Conservation (phyloP, 108 stramenopile genomes). For the Stephanodiscus triporus region DNA sequence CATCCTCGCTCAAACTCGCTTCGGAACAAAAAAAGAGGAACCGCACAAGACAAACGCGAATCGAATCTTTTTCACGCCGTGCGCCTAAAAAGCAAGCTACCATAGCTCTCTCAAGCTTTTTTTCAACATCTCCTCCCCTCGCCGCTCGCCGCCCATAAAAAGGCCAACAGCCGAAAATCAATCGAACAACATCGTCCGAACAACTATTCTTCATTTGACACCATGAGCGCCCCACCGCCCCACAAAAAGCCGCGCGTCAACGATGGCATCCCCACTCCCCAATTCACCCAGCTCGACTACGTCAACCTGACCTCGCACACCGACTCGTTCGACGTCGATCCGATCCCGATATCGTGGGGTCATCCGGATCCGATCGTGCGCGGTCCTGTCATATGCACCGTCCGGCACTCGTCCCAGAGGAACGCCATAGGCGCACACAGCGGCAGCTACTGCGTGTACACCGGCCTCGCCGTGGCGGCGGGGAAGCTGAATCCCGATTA, state of each 20-base stretch:
- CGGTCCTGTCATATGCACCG: conserved; percentile 96
- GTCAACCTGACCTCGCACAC: conserved; percentile 90
- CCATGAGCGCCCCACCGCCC: conserved; percentile 24
- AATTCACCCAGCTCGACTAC: conserved; percentile 71
- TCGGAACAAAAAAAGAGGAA: no score
- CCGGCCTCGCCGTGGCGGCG: conserved; percentile 95
- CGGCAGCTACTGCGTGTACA: conserved; percentile 97
- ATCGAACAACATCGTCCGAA: no score
- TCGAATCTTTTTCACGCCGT: no score
- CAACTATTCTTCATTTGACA: no score
- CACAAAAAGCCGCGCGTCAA: conserved; percentile 29
- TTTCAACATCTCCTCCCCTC: no score
- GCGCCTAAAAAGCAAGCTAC: no score
- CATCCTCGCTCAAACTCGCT: no score
- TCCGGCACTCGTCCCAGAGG: conserved; percentile 87
- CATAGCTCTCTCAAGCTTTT: no score
- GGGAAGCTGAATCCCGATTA: conserved; percentile 94
- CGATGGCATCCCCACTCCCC: conserved; percentile 58
- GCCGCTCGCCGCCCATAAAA: no score
- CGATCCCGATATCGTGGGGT: conserved; percentile 92
- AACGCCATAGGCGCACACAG: conserved; percentile 99
- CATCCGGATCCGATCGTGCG: conserved; percentile 86
- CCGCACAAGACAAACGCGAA: no score
- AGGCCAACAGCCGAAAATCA: no score
- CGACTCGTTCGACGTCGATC: conserved; percentile 91